These are phyloP conservation scores for Geotrichum aggregatum DNA, from an alignment of 1,139 yeast species.

Conservation along the genomic window DNA sequence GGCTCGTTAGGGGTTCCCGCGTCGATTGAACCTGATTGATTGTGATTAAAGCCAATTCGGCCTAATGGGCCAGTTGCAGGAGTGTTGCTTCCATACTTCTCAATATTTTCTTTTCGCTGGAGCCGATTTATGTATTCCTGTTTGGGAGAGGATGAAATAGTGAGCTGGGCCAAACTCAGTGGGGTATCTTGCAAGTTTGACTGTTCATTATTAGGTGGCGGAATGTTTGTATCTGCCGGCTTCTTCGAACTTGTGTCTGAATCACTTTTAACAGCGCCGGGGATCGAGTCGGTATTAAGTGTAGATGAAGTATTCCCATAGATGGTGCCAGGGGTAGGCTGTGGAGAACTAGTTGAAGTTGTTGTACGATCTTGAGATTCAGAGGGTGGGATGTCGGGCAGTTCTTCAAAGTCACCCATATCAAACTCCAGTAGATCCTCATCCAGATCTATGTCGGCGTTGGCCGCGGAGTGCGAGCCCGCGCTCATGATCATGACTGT, in stretches of 20 bases:
- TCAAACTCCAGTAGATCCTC: conserved; percentile 21
- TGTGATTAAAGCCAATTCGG: background rate
- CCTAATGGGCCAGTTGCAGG: background rate
- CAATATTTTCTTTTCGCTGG: background rate
- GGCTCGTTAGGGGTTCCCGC: background rate
- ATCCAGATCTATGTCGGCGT: conserved; percentile 12
- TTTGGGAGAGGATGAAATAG: background rate
- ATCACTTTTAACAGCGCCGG: background rate
- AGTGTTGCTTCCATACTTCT: background rate
- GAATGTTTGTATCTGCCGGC: background rate
- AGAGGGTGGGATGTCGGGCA: background rate
- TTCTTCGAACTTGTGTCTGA: background rate
- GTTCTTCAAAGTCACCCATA: conserved; percentile 9
- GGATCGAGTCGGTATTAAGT: background rate
- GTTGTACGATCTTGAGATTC: background rate
- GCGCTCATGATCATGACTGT: background rate
- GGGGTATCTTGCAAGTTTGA: background rate
- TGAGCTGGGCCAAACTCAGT: background rate
- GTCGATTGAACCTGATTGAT: background rate
- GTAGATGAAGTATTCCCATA: background rate
- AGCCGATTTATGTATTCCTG: conserved; percentile 1
- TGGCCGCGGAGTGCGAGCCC: background rate
- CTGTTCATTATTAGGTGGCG: background rate
- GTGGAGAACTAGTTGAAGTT: background rate
- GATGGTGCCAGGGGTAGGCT: background rate